These are phyloP conservation scores for Leersia perrieri DNA, from an alignment of 176 grass and related monocot species.

Conservation along the genomic window DNA sequence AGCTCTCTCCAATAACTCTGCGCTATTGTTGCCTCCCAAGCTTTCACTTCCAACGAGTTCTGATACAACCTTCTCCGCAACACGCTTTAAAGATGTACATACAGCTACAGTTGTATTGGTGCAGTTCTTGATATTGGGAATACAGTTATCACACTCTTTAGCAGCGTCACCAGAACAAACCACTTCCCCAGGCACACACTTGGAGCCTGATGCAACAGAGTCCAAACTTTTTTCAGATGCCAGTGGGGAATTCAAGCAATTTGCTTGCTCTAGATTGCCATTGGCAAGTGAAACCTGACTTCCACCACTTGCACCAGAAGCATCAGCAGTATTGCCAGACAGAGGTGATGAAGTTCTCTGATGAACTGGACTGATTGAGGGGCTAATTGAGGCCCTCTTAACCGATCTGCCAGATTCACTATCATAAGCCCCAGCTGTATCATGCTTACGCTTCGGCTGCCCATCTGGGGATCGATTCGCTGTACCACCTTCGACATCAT, in stretches of 20 bases:
- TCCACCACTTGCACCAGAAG: constrained; percentile 24
- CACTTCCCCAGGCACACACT: background rate
- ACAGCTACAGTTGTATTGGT: constrained; percentile 18
- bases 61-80: constrained; percentile 41
- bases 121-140: constrained; percentile 31
- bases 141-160: constrained; percentile 22
- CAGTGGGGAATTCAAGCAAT: constrained; percentile 26
- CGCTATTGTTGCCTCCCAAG: constrained; percentile 33
- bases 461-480: constrained; percentile 27
- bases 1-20: constrained; percentile 43
- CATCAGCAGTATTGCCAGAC: constrained; percentile 13
- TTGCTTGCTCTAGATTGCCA: constrained; percentile 12
- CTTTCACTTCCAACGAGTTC: constrained; percentile 46
- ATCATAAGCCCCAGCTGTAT: constrained; percentile 31
- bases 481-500: constrained; percentile 32
- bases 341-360: constrained; percentile 37
- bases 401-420: constrained; percentile 22
- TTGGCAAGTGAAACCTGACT: constrained; percentile 27
- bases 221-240: constrained; percentile 48
- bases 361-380: constrained; percentile 50
- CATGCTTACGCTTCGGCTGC: constrained; percentile 40
- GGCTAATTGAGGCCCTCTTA: constrained; percentile 55
- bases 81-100: constrained; percentile 36
- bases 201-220: constrained; percentile 5
- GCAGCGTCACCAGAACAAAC: constrained; percentile 21